Evolutionary conservation across 2,329 filamentous ascomycete species (phyloP).

Genomic region (Pezicula rhizophila): DNA sequence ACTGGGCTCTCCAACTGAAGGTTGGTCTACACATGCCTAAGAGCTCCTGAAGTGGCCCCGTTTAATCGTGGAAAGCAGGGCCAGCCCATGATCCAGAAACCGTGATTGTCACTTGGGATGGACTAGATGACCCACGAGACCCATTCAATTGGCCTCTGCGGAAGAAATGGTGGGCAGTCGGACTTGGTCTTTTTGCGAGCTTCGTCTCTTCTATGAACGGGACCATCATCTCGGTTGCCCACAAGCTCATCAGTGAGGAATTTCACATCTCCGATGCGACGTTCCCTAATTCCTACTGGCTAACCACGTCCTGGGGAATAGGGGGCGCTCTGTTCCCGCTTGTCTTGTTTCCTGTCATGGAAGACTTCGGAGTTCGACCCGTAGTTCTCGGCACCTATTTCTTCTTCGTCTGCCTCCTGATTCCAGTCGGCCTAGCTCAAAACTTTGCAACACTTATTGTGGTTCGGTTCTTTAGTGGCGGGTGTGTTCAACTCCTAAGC

Average conservation of each 20-base stretch:
- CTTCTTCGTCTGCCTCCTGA: conserved; percentile 21
- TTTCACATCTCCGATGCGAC: conserved; percentile 31
- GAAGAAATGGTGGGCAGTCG: conserved; percentile 30
- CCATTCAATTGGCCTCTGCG: conserved; percentile 32
- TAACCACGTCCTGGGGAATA: conserved; percentile 34
- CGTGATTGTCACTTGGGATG: conserved; percentile 20
- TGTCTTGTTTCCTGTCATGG: conserved; percentile 35
- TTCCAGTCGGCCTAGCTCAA: conserved; percentile 27
- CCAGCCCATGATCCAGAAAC: not conserved
- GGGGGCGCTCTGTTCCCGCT: conserved; percentile 36
- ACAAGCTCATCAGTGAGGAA: conserved; percentile 30
- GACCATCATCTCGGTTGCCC: conserved; percentile 32
- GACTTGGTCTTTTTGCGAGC: conserved; percentile 24
- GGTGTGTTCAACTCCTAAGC: conserved; percentile 18
- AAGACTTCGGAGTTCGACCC: conserved; percentile 27
- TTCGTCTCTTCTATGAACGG: conserved; percentile 30
- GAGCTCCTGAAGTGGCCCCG: not conserved
- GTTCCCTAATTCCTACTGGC: conserved; percentile 36
- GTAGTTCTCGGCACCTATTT: conserved; percentile 21
- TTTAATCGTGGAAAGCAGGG: not conserved
- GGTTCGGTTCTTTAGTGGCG: conserved; percentile 22
- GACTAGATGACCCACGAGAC: conserved; percentile 27
- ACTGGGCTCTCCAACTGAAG: not conserved
- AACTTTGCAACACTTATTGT: conserved; percentile 23
- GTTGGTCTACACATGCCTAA: not conserved